Evolutionary conservation across 1,284 basidiomycete species (phyloP).

Genomic region (Puccinia horiana): DNA sequence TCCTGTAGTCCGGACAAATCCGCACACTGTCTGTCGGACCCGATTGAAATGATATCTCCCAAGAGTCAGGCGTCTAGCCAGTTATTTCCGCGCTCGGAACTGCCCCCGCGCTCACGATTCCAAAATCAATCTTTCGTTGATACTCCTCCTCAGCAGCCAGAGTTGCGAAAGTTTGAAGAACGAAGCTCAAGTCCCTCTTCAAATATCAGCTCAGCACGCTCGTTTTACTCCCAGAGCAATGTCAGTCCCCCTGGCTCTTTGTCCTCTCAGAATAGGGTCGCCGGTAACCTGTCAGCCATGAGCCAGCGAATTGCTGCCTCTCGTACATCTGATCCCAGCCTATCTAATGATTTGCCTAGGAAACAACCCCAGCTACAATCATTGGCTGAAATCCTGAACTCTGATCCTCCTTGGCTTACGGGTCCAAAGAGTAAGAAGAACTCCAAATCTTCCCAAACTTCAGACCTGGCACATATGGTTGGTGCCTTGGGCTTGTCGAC

Average conservation of each 20-base stretch:
- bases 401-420: slow-evolving; percentile 12
- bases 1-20: slow-evolving; percentile 4
- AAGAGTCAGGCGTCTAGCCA: background rate
- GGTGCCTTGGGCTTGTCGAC: slow-evolving; percentile 24
- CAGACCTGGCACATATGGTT: background rate
- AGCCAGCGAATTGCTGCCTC: slow-evolving; percentile 24
- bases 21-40: background rate
- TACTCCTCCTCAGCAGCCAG: background rate
- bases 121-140: background rate
- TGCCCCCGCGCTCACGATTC: background rate
- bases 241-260: background rate
- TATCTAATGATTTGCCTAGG: background rate
- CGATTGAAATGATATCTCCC: background rate
- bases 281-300: background rate
- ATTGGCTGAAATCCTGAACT: slow-evolving; percentile 12
- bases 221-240: background rate
- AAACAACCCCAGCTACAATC: slow-evolving; percentile 10
- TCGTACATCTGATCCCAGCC: background rate
- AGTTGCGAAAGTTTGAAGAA: slow-evolving; percentile 17
- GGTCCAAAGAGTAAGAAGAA: background rate
- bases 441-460: background rate
- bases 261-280: background rate
- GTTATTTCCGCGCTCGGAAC: slow-evolving; percentile 15
- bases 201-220: slow-evolving; percentile 9
- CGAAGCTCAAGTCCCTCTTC: slow-evolving; percentile 7